Evolutionary conservation across 768 basidiomycete species (phyloP).

Genomic region (Tylopilus balloui): DNA sequence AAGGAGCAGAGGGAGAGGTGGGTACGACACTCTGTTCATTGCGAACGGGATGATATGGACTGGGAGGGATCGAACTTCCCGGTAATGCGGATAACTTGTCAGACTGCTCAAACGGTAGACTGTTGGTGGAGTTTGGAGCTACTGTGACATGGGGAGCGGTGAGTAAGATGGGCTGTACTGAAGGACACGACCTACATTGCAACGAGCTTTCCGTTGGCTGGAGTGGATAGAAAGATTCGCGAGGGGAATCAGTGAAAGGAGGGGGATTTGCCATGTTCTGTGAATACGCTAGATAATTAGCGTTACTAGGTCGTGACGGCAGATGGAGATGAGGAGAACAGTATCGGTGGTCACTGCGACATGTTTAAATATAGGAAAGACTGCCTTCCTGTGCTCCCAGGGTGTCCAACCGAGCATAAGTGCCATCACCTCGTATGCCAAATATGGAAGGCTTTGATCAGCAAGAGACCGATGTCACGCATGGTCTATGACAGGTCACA

Average conservation of each 20-base stretch:
- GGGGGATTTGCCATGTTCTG: conserved; percentile 21
- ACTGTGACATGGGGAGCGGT: neutral
- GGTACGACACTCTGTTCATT: conserved; percentile 35
- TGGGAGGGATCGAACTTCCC: conserved; percentile 32
- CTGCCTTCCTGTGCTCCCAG: conserved; percentile 8
- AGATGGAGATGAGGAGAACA: conserved; percentile 1
- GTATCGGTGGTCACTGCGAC: neutral
- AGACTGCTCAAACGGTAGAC: conserved; percentile 36
- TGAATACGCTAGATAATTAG: neutral
- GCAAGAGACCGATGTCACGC: conserved; percentile 12
- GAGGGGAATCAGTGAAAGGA: conserved; percentile 19
- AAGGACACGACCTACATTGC: conserved; percentile 9
- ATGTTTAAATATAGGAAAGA: conserved; percentile 15
- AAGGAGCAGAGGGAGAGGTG: conserved; percentile 39
- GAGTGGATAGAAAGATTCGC: conserved; percentile 1
- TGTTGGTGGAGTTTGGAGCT: conserved; percentile 11
- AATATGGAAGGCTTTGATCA: conserved; percentile 21
- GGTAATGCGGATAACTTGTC: conserved; percentile 44
- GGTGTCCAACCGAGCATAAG: neutral
- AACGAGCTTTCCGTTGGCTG: conserved; percentile 2
- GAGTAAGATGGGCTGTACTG: neutral
- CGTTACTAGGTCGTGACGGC: conserved; percentile 15
- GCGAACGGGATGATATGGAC: conserved; percentile 34
- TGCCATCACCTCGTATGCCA: conserved; percentile 16
- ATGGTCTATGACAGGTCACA: conserved; percentile 13